A percentile compares a stretch with the other conserved stretches of the same genome.
Evolutionary conservation across 2,329 filamentous ascomycete species (phyloP).

Genomic region (Chrysoporthe puriensis): DNA sequence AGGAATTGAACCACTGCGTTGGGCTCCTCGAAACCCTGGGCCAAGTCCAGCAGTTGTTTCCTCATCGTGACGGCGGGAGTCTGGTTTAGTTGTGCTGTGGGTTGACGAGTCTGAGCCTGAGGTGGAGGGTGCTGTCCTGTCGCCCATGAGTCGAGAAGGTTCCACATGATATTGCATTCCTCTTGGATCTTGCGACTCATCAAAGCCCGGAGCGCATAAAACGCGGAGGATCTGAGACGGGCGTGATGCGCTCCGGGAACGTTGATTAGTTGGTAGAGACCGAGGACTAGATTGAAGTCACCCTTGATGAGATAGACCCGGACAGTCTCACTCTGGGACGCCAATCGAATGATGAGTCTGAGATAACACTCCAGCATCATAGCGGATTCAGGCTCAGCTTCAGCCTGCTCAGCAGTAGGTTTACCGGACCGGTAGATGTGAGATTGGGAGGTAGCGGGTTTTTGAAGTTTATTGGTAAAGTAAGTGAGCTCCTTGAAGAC

Average conservation of each 20-base stretch:
- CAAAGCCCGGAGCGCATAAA: slow-evolving; percentile 75
- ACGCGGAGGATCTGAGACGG: slow-evolving; percentile 81
- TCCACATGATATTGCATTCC: slow-evolving; percentile 78
- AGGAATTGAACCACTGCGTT: slow-evolving; percentile 83
- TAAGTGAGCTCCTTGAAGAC: slow-evolving; percentile 89
- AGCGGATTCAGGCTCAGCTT: slow-evolving; percentile 87
- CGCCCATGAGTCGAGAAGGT: slow-evolving; percentile 77
- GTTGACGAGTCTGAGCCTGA: slow-evolving; percentile 31
- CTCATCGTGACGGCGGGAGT: slow-evolving; percentile 53
- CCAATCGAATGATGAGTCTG: slow-evolving; percentile 81
- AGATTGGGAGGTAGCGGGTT: slow-evolving; percentile 59
- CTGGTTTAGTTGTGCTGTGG: slow-evolving; percentile 27
- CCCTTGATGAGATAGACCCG: slow-evolving; percentile 71
- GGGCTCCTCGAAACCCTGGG: slow-evolving; percentile 80
- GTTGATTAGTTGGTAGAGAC: slow-evolving; percentile 78
- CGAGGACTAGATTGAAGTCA: slow-evolving; percentile 69
- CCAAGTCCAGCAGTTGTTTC: slow-evolving; percentile 73
- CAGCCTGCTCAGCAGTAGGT: slow-evolving; percentile 67
- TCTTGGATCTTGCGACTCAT: slow-evolving; percentile 72
- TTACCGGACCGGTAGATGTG: slow-evolving; percentile 63
- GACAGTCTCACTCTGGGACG: slow-evolving; percentile 71
- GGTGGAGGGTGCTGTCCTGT: slow-evolving; percentile 56
- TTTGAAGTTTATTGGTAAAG: slow-evolving; percentile 74
- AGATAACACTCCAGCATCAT: slow-evolving; percentile 97
- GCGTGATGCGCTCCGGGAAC: slow-evolving; percentile 58